Evolutionary conservation across 768 basidiomycete species (phyloP), one percentile per base, ranked within the genome.

Genomic region (Coprinellus micaceus): DNA sequence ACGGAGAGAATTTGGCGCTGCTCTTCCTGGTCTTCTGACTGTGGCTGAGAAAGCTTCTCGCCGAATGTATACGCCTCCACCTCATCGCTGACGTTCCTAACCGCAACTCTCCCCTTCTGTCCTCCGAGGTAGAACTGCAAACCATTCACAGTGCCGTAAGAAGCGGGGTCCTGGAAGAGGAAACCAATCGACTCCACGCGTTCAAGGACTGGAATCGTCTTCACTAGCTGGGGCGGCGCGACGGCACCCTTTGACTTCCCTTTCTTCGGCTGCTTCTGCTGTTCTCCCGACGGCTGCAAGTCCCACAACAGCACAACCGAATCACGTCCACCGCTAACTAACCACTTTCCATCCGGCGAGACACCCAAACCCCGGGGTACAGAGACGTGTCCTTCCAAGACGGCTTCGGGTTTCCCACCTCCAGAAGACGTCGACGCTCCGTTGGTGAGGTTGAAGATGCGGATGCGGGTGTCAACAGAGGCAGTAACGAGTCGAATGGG

Each of bases 251-350:
- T 85, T 9, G 76, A 74, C 63, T 82, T 86, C 19, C 71, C 69
- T 64, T 72, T 77, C 54, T 79, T 82, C 3, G 13, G 2, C 29
- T 19, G 43, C 30, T 56, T 62, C 36, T 53, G 26, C 15, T 33
- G 71, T 65, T 64, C 66, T 25, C 69, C 61, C 6, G 56, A 54
- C 21, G 60, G 62, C 47, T 72, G 76, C 28, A 97, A 76, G 64
- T 98, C 91, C 97, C 97, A 99, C 1, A 99, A 77, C 48, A 98
- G 72, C 19, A 93, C 89, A 1, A 98, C 94, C 7, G 92, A 87
- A 70, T 99, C 97, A 56, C 97, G 77, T 25, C 95, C 96, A 15
- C 92, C 95, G 56, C 87, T 94, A 56, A 98, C 75, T 22, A 97
- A 80, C 88, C 89, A 95, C 65, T 84, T 84, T 12, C 95, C 96